phyloP scores from a whole-genome alignment of 2,329 filamentous ascomycete genomes.

The Botrytis byssoidea region DNA sequence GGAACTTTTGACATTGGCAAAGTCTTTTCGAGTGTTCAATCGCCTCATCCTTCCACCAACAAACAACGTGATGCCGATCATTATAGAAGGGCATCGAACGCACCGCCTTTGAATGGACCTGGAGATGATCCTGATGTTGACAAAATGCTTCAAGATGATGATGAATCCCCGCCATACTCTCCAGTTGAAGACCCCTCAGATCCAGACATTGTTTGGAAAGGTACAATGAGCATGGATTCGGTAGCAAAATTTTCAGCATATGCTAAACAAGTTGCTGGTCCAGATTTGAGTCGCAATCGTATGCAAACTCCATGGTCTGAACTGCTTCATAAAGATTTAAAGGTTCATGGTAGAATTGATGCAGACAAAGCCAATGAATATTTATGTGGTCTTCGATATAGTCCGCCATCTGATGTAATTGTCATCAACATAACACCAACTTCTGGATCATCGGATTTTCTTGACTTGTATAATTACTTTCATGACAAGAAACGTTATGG shows the following conservation, averaged over 20 bases:
- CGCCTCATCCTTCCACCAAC: slow-evolving; percentile 48
- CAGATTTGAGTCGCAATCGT: slow-evolving; percentile 60
- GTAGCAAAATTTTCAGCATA: slow-evolving; percentile 72
- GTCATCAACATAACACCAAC: slow-evolving; percentile 71
- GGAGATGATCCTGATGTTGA: slow-evolving; percentile 87
- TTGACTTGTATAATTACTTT: slow-evolving; percentile 85
- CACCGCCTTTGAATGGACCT: slow-evolving; percentile 50
- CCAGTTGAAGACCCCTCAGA: slow-evolving; percentile 71
- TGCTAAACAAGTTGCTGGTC: slow-evolving; percentile 83
- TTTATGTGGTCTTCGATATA: slow-evolving; percentile 81
- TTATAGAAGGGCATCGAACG: slow-evolving; percentile 40
- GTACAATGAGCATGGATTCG: slow-evolving; percentile 71
- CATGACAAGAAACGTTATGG: slow-evolving; percentile 78
- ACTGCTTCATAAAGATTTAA: slow-evolving; percentile 68
- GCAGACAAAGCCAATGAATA: slow-evolving; percentile 85
- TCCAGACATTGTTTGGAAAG: slow-evolving; percentile 74
- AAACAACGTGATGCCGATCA: slow-evolving; percentile 41
- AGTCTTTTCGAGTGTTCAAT: slow-evolving; percentile 80
- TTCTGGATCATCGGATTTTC: slow-evolving; percentile 62
- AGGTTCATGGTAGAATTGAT: slow-evolving; percentile 76
- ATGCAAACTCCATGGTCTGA: slow-evolving; percentile 65
- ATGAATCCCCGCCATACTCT: slow-evolving; percentile 78
- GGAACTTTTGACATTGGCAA: slow-evolving; percentile 76
- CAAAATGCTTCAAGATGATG: slow-evolving; percentile 77
- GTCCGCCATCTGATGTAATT: slow-evolving; percentile 76